Percentiles rank a stretch among this genome's conserved stretches.
Evolutionary conservation across 2,329 filamentous ascomycete genomes (phyloP).

Genomic region (Apiospora malaysiana): DNA sequence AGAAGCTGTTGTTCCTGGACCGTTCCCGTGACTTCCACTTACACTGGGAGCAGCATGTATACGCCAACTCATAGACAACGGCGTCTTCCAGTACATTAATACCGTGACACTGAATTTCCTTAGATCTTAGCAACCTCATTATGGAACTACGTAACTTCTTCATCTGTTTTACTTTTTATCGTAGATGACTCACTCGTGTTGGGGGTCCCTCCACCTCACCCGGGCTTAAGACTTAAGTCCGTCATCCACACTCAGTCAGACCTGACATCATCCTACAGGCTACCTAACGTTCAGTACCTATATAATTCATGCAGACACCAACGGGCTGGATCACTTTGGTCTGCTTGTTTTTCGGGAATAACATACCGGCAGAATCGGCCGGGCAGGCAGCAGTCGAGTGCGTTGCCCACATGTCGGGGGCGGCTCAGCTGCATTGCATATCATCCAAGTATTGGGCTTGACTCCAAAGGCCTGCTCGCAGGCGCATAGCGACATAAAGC

Average conservation of each 20-base stretch:
- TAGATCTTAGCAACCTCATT: not conserved
- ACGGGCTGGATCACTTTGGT: not conserved
- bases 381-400: not conserved
- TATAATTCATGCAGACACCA: not conserved
- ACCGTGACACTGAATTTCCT: not conserved
- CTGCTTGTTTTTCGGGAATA: not conserved
- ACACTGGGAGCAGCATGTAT: not conserved
- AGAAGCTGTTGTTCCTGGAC: not conserved
- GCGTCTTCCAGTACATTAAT: not conserved
- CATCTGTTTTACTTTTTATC: not conserved
- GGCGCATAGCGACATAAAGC: not conserved
- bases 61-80: too few relatives aligned
- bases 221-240: slow-evolving; percentile 15
- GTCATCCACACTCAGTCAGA: not conserved
- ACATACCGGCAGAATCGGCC: not conserved
- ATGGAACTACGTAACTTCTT: not conserved
- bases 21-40: not conserved
- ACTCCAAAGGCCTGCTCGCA: not conserved
- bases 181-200: slow-evolving; percentile 8
- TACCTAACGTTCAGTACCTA: not conserved
- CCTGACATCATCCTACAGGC: not conserved
- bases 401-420: not conserved
- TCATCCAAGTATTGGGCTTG: not conserved
- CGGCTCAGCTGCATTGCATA: not conserved
- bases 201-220: not conserved